Evolutionary conservation across 2,329 filamentous ascomycete genomes (phyloP), one percentile per base, ranked within the genome.

Genomic region (Meredithiella fracta): DNA sequence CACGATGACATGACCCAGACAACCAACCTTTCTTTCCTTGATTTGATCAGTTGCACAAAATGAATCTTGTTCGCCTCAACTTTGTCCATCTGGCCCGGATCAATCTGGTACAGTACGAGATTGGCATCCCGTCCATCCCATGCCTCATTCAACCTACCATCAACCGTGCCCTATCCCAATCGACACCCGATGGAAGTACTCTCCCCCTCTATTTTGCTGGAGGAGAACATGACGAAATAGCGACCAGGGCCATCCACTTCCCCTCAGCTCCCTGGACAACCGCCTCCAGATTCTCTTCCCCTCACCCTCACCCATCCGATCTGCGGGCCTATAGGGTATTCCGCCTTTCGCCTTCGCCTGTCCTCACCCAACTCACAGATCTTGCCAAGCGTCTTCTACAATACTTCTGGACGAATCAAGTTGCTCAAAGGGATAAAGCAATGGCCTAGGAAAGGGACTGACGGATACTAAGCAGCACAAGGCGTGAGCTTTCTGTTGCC

Each of bases 161-260:
- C 6, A 52, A 20, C 31, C 17, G 25, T 37, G 50, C 17, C 29
- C 50, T 8, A n/a, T 40, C n/a, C n/a, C n/a, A n/a, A n/a, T n/a
- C n/a, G 31, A n/a, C 14, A 2, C 22, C 8, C 5, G 17, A 38
- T 34, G 29, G n/a, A 26, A 50, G 47, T 52, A 52, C 34, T 26
- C 34, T 52, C 22, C 50, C 50, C 31, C 50, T 52, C 50, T 52
- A 52, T 52, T 52, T 52, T 52, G 50, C n/a, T 22, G 31, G 34
- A 38, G 20, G 29, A 29, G 17, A 38, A 52, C 50, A 52, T 52
- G 31, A 26, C 50, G 50, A 52, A 37, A 37, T 37, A 22, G 6
- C 29, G 26, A 4, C 50, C 9, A 17, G 49, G 26, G 15, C 26
- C 7, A 15, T 20, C n/a, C 38, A 15, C 15, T n/a, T 42, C 7